Base-by-base conservation (phyloP, 129 eudicot genomes). In the Oenanthe sinensis region DNA sequence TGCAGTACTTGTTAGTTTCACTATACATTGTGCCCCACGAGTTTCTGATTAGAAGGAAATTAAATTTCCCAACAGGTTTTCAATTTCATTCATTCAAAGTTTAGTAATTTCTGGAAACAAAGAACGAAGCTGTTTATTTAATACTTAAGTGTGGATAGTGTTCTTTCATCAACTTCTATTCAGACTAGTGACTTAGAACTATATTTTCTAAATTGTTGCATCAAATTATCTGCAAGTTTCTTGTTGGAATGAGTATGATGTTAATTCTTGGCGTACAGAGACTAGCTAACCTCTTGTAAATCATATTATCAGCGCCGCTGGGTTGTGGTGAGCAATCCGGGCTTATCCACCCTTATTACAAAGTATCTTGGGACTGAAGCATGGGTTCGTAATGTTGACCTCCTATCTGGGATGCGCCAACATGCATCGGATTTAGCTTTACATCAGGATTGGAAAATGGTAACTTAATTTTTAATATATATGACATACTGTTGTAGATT, bases 241-340 rank as follows among this genome's bases (percentile, higher is more conserved):
- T 78, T 68, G 52, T 37, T 49, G 44, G 9, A 77, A 39, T 44
- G n/a, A 36, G 10, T 14, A 42, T 43, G 44, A 42, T 60, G 9
- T n/a, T 63, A 7, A 19, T 79, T n/a, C 8, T 79, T 75, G 73
- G 55, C 77, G 43, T 83, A 39, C 52, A 45, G 52, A 45, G 39
- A 44, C 54, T 75, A 70, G 40, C 78, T 85, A 68, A 75, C 58
- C 43, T 68, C 72, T 26, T 47, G 39, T 40, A 14, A 70, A 49
- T 78, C 22, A 67, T 50, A 78, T 74, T 75, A 63, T 62, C 84
- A 88, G 91, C 87, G 91, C 47, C 91, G 91, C 55, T 88, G 91
- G 91, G 84, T 88, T 30, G 91, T 88, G 77, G 91, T 85, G 77
- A 88, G 91, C 91, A 88, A 88, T 85, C 91, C 91, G 47, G 80